Base-by-base conservation (phyloP, 129 eudicot genomes). In the Artemisia tridentata region DNA sequence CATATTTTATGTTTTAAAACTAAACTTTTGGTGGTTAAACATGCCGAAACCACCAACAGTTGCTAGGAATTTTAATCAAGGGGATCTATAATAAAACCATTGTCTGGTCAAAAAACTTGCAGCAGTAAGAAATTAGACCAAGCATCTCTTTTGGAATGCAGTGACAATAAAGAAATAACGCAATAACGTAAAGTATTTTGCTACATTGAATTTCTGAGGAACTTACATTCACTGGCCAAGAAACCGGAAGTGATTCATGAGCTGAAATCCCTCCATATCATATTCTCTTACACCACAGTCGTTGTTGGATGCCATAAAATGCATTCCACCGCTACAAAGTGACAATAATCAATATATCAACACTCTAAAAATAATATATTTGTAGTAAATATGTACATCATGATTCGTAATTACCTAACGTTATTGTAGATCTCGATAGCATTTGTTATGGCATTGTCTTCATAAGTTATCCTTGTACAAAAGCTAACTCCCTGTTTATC, bases 191-290 rank as follows among this genome's bases (percentile, higher is more conserved):
- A n/a, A n/a, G n/a, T 38, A 38, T 38, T 7, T 7, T 7, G 45
- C 45, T 5, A 38, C 9, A 38, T 7, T 38, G 11, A 38, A 38
- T 7, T 38, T 38, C 11, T 7, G 11, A 38, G 63, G 51, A 66
- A 82, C 96, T 84, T 2, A 92, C 98, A 72, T 92, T 92, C 38
- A 92, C 98, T 12, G 98, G 90, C 98, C 98, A 92, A 62, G 96
- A 77, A 81, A 92, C 23, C 75, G 64, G 80, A 86, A 92, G 70
- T 87, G 86, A 48, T 89, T 89, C 29, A 70, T 34, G 47, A 83
- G 92, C 84, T 92, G 95, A 81, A 89, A 92, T 45, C 72, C 88
- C 72, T 92, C 96, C 95, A 92, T 83, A 81, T 92, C 95, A 78
- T 76, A 92, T 31, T 86, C 98, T 76, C 98, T 83, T 17, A 92